phyloP scores from a whole-genome alignment of 1,139 yeast species.

The Hanseniaspora sp. region DNA sequence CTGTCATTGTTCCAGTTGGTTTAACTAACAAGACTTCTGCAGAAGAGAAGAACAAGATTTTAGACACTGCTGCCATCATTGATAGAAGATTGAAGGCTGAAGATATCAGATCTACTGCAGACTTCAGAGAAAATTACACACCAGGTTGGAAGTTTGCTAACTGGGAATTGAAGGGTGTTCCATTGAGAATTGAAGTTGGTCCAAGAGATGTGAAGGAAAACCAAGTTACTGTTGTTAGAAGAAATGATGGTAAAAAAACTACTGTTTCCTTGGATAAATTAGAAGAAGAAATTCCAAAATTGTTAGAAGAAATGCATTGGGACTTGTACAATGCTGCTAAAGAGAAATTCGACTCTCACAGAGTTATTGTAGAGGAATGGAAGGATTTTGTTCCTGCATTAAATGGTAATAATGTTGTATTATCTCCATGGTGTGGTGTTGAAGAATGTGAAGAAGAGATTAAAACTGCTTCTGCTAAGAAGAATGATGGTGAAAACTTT shows the following conservation, averaged over 20 bases:
- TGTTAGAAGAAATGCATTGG: slow-evolving; percentile 69
- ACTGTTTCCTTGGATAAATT: slow-evolving; percentile 48
- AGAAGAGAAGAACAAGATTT: slow-evolving; percentile 60
- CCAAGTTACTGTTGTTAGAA: slow-evolving; percentile 81
- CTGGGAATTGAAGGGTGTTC: slow-evolving; percentile 93
- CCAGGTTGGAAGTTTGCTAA: slow-evolving; percentile 99
- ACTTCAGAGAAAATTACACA: slow-evolving; percentile 84
- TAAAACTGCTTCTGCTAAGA: slow-evolving; percentile 79
- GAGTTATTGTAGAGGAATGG: slow-evolving; percentile 73
- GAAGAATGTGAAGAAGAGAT: slow-evolving; percentile 93
- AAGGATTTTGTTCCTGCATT: slow-evolving; percentile 86
- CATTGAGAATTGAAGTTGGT: slow-evolving; percentile 87
- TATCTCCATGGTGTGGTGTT: slow-evolving; percentile 96
- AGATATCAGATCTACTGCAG: slow-evolving; percentile 69
- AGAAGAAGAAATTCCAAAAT: slow-evolving; percentile 56
- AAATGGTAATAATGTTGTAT: slow-evolving; percentile 78
- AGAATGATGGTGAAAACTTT: slow-evolving; percentile 67
- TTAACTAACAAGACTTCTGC: slow-evolving; percentile 74
- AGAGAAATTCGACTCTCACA: slow-evolving; percentile 68
- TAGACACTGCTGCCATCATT: slow-evolving; percentile 56
- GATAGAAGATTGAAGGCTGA: slow-evolving; percentile 46
- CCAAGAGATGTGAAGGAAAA: slow-evolving; percentile 81
- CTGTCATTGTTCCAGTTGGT: slow-evolving; percentile 89
- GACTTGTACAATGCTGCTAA: slow-evolving; percentile 72
- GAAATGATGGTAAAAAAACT: slow-evolving; percentile 74